Evolutionary conservation across 768 basidiomycete genomes (phyloP), one percentile per base, ranked within the genome.

Genomic region (Lactarius pseudohatsudake): DNA sequence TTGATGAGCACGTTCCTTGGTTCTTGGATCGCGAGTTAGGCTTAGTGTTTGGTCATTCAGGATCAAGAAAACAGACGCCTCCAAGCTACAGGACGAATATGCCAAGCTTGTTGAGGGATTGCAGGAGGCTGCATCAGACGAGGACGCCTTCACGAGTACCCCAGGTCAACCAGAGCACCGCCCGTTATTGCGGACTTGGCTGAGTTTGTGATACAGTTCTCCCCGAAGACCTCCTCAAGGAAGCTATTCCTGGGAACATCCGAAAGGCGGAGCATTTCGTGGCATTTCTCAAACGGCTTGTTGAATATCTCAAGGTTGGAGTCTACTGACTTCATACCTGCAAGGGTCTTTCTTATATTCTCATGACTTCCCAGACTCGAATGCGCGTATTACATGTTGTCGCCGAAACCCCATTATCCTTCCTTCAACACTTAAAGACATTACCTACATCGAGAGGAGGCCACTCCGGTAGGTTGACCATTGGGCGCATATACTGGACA

Each of bases 311-410:
- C 61, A 99, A 98, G 85, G 96, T 94, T 59, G 20, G 30, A 13
- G 15, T 5, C 26, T 53, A 57, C 9, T 26, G 26, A n/a, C n/a
- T 9, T 9, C 22, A 15, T 32, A n/a, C 16, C 15, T 15, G 36
- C 4, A 15, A 15, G 20, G 26, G 16, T 10, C 30, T 53, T 43
- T 30, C n/a, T 20, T 20, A 64, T 69, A 57, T 43, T 30, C 18
- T 20, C 22, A 64, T 69, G 59, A 20, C 32, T 11, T 13, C 47
- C 57, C 71, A 98, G 96, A 98, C 96, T 20, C 86, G 97, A 62
- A 98, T 98, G 96, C 88, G 97, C 59, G 97, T 99, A n/a, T 80
- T 98, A 32, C 97, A 98, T 75, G 97, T 99, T 67, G 97, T 99
- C 16, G 97, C 97, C 20, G 97, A 99, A 77, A 99, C 97, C 2